Conservation (phyloP, 805 yeast species). For the Metschnikowia baotianmanensis region DNA sequence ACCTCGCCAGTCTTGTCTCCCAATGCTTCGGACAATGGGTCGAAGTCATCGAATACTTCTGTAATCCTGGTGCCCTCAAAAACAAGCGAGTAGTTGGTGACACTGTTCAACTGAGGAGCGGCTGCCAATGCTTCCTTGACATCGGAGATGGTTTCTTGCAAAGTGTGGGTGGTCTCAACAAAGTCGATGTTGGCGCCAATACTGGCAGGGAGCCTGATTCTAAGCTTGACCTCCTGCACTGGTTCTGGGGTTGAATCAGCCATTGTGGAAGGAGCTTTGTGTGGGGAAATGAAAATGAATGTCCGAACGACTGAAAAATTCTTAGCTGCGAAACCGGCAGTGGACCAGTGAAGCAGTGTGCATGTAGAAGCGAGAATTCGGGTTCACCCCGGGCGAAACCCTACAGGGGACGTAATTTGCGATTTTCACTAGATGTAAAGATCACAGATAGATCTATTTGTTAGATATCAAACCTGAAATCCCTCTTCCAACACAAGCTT, state of each 20-base stretch:
- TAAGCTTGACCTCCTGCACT: constrained; percentile 21
- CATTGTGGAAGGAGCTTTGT: constrained; percentile 10
- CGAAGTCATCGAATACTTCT: constrained; percentile 28
- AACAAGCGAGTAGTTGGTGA: constrained; percentile 56
- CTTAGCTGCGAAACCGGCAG: constrained; percentile 11
- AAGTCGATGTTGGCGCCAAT: constrained; percentile 18
- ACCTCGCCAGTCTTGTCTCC: constrained; percentile 26
- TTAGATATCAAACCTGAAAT: no score
- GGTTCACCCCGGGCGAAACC: no score
- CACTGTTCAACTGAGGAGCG: constrained; percentile 54
- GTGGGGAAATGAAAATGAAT: neutral
- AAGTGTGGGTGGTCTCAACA: constrained; percentile 31
- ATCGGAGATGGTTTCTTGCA: constrained; percentile 52
- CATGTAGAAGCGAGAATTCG: constrained; percentile 1
- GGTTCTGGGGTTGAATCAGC: constrained; percentile 19
- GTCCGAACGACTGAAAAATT: constrained; percentile 7
- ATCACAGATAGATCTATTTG: no score
- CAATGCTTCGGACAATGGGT: constrained; percentile 26
- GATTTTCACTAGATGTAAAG: no score
- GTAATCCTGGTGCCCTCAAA: constrained; percentile 33
- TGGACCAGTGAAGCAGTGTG: neutral
- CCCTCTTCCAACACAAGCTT: no score
- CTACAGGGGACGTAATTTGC: no score
- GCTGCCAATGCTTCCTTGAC: constrained; percentile 56
- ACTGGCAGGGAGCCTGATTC: constrained; percentile 21